Evolutionary conservation across 192 early-diverging fungal genomes (phyloP).

Genomic region (Gaertneriomyces sp.): DNA sequence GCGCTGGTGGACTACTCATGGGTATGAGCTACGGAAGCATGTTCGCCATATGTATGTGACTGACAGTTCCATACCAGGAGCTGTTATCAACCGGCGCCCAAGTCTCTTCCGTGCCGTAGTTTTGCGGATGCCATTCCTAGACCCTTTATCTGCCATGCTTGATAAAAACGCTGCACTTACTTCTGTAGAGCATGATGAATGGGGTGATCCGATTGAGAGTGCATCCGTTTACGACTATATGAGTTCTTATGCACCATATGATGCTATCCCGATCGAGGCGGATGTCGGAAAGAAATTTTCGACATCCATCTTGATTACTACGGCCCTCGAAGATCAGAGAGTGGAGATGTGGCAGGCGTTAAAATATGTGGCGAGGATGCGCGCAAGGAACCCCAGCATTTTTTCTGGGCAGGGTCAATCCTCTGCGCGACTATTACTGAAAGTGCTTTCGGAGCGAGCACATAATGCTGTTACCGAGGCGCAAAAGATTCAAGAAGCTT

Average conservation of each 20-base stretch:
- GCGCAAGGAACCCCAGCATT: neutral
- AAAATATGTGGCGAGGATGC: conserved; percentile 23
- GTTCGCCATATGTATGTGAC: neutral
- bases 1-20: conserved; percentile 32
- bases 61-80: neutral
- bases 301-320: conserved; percentile 20
- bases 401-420: neutral
- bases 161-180: conserved; percentile 16
- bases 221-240: conserved; percentile 13
- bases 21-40: conserved; percentile 10
- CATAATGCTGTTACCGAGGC: conserved; percentile 4
- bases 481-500: conserved; percentile 2
- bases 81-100: conserved; percentile 24
- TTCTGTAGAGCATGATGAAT: conserved; percentile 25
- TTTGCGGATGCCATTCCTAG: conserved; percentile 33
- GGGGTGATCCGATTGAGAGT: conserved; percentile 29
- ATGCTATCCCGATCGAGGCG: conserved; percentile 13
- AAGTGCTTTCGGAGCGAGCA: neutral
- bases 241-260: conserved; percentile 26
- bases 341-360: conserved; percentile 18
- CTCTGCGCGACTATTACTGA: neutral
- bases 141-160: conserved; percentile 33
- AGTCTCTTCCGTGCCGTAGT: conserved; percentile 26
- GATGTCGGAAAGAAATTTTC: neutral
- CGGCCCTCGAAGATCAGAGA: conserved; percentile 21